These are phyloP conservation scores for Sclerotiophoma versabilis DNA, from an alignment of 2,329 filamentous ascomycete species.

Conservation along the genomic window DNA sequence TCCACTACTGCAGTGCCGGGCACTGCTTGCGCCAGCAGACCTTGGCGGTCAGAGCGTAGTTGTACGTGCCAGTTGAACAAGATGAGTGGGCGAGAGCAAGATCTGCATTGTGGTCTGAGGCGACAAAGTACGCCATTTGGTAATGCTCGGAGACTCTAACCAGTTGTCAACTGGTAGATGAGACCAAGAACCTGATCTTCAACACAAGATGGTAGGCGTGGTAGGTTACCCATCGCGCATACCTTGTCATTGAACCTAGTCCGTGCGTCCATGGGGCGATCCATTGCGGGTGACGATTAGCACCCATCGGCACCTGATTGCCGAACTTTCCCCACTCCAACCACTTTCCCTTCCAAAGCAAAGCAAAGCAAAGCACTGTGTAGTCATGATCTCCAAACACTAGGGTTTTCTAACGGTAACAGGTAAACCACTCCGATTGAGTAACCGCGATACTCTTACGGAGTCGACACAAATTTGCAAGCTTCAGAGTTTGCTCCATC, in stretches of 20 bases:
- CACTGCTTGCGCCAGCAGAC: not conserved
- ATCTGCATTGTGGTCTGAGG: not conserved
- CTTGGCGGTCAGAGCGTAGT: not conserved
- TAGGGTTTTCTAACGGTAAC: not conserved
- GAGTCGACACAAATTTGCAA: not conserved
- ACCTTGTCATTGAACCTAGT: not conserved
- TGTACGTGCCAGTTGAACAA: not conserved
- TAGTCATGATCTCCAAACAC: not conserved
- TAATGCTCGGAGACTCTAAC: not conserved
- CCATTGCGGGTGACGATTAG: too few species aligned
- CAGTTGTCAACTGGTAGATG: not conserved
- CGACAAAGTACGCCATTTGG: not conserved
- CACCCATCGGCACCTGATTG: not conserved
- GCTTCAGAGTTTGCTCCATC: too few species aligned
- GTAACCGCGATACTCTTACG: not conserved
- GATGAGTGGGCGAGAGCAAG: not conserved
- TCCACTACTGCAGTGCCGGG: not conserved
- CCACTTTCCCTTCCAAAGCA: not conserved
- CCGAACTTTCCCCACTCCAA: not conserved
- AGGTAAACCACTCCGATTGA: not conserved
- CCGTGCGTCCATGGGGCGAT: conserved; percentile 5
- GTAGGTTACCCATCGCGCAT: not conserved
- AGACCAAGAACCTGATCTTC: not conserved
- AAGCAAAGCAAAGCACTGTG: not conserved
- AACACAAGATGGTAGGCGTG: too few species aligned